phyloP scores from a whole-genome alignment of 2,329 filamentous ascomycete genomes.

The Exophiala lecanii-corni region DNA sequence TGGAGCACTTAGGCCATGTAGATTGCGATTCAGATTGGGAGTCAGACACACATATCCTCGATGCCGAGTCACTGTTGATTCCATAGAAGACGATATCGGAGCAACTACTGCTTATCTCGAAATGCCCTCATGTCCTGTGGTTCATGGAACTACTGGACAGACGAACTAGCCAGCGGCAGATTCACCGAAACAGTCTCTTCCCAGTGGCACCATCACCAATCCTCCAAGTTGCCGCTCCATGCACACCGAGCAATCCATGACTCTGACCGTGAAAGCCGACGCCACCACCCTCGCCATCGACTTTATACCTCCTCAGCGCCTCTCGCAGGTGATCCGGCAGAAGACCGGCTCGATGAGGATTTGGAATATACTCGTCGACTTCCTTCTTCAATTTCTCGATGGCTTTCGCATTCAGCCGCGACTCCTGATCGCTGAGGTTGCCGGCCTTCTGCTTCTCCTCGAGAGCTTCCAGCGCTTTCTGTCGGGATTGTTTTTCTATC shows the following conservation, averaged over 20 bases:
- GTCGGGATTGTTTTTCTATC: slow-evolving; percentile 53
- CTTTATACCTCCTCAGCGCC: slow-evolving; percentile 45
- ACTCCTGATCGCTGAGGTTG: slow-evolving; percentile 19
- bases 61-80: too few species aligned
- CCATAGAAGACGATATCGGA: too few species aligned
- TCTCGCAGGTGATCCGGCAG: slow-evolving; percentile 48
- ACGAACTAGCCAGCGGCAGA: too few species aligned
- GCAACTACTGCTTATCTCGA: too few species aligned
- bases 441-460: slow-evolving; percentile 33
- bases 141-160: too few species aligned
- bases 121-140: too few species aligned
- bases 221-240: slow-evolving; percentile 41
- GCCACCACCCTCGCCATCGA: slow-evolving; percentile 45
- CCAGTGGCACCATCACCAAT: slow-evolving; percentile 33
- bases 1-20: too few species aligned
- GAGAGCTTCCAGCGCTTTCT: slow-evolving; percentile 48
- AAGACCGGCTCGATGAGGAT: slow-evolving; percentile 45
- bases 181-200: slow-evolving; percentile 40
- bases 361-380: slow-evolving; percentile 32
- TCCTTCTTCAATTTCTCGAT: slow-evolving; percentile 28
- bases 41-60: too few species aligned
- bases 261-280: slow-evolving; percentile 46
- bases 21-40: too few species aligned
- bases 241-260: slow-evolving; percentile 41
- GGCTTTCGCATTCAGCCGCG: slow-evolving; percentile 20